These are phyloP conservation scores for Dendrobium nobile DNA, from an alignment of 106 monocot genomes.

Conservation along the genomic window DNA sequence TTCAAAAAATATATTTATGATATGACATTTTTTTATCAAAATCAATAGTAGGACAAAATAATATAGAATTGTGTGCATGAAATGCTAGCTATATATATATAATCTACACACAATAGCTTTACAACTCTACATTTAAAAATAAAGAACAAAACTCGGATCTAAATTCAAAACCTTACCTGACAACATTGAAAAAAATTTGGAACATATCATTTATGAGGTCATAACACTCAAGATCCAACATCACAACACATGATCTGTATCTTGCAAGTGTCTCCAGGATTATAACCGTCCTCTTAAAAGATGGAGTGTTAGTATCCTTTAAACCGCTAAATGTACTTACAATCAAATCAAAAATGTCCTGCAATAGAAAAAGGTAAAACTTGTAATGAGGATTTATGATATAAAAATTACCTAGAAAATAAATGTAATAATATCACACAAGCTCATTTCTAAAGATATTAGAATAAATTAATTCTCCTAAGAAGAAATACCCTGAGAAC, in stretches of 20 bases:
- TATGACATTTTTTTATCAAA: too few species aligned
- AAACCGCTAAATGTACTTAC: slow-evolving; percentile 80
- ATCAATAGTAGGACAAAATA: too few species aligned
- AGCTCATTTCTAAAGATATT: not conserved
- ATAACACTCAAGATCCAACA: slow-evolving; percentile 95
- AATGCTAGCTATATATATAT: too few species aligned
- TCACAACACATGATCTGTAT: slow-evolving; percentile 92
- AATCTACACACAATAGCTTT: not conserved
- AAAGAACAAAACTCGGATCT: slow-evolving; percentile 5
- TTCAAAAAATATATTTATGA: too few species aligned
- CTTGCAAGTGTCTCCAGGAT: slow-evolving; percentile 89
- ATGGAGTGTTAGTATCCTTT: slow-evolving; percentile 60
- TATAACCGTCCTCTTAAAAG: slow-evolving; percentile 79
- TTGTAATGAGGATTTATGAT: not conserved
- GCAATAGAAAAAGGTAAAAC: slow-evolving; percentile 22
- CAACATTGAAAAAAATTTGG: slow-evolving; percentile 52
- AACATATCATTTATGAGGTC: slow-evolving; percentile 97
- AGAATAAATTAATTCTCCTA: not conserved
- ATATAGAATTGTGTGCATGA: too few species aligned
- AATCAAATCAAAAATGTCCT: slow-evolving; percentile 94
- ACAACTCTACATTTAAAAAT: not conserved
- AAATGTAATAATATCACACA: not conserved
- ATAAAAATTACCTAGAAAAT: not conserved
- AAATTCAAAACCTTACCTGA: slow-evolving; percentile 54
- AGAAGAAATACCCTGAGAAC: slow-evolving; percentile 53